These are phyloP conservation scores for Piromyces sp. DNA, from an alignment of 192 early-diverging fungal genomes.

Conservation along the genomic window DNA sequence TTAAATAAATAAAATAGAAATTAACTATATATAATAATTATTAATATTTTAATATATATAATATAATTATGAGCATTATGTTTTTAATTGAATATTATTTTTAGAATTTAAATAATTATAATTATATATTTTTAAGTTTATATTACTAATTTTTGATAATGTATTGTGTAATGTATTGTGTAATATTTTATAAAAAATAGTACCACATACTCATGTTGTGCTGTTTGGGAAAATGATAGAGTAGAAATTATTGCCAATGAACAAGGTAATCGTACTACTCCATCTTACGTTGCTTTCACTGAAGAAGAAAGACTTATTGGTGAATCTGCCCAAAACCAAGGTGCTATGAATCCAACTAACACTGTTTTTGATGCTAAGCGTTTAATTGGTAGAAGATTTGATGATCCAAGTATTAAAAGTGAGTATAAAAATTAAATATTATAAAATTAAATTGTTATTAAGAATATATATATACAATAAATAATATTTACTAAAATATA, in stretches of 20 bases:
- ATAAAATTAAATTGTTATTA: too few relatives aligned
- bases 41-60: too few relatives aligned
- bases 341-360: constrained; percentile 77
- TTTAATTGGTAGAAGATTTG: constrained; percentile 73
- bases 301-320: constrained; percentile 61
- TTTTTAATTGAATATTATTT: too few relatives aligned
- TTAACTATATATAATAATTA: too few relatives aligned
- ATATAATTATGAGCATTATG: too few relatives aligned
- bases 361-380: constrained; percentile 84
- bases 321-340: constrained; percentile 81
- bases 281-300: constrained; percentile 71
- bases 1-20: too few relatives aligned
- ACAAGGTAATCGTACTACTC: constrained; percentile 77
- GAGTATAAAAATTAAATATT: neutral
- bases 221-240: constrained; percentile 27
- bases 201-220: constrained; percentile 14
- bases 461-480: too few relatives aligned
- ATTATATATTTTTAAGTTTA: too few relatives aligned
- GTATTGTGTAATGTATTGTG: too few relatives aligned
- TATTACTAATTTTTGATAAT: too few relatives aligned
- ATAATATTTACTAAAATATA: too few relatives aligned
- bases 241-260: constrained; percentile 70
- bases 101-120: too few relatives aligned
- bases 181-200: neutral
- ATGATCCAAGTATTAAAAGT: constrained; percentile 59